Evolutionary conservation across 208 protist species (phyloP), one percentile per base, ranked within the genome.

Genomic region (Trypanosoma theileri): DNA sequence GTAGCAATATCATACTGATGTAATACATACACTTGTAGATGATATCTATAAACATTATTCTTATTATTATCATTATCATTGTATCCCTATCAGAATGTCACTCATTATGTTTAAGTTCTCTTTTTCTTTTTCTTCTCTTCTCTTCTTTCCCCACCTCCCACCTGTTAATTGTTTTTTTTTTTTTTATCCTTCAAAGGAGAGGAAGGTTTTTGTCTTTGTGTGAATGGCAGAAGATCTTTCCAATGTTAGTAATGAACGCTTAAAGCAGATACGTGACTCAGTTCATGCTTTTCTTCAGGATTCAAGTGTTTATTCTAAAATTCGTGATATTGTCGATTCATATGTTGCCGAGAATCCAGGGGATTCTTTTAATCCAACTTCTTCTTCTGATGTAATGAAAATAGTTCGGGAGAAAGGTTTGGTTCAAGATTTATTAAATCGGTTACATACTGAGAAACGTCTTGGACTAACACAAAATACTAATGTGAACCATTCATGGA

Each of bases 301-400:
- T 16, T 80, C 84, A 6, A 88, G 86, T 75, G 91, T 97, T 7
- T 98, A 96, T 63, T 75, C 82, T 56, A 88, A 86, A 7, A 95
- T 98, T 55, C 73, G 94, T 51, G 81, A 93, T 50, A 92, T 98
- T 55, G 77, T 98, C 2, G 84, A 95, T 51, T 84, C 89, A 12
- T 96, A 97, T 67, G 66, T 92, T 1, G 76, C 81, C 12, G 79
- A 94, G 52, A 75, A 94, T 62, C 75, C 73, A 22, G 83, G 79
- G 1, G 59, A 77, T 4, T 59, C 41, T 7, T 28, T 81, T 26
- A 40, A 68, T 17, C 45, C 68, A 9, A 77, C 82, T 0, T 83
- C 81, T 59, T 67, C 82, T n/a, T 71, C 68, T 40, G 85, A 90
- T 50, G 81, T 98, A 13, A 91, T 98, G 84, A 74, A 79, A 17